These are phyloP conservation scores for Boeremia lycopersici DNA, from an alignment of 2,329 filamentous ascomycete genomes.

Conservation along the genomic window DNA sequence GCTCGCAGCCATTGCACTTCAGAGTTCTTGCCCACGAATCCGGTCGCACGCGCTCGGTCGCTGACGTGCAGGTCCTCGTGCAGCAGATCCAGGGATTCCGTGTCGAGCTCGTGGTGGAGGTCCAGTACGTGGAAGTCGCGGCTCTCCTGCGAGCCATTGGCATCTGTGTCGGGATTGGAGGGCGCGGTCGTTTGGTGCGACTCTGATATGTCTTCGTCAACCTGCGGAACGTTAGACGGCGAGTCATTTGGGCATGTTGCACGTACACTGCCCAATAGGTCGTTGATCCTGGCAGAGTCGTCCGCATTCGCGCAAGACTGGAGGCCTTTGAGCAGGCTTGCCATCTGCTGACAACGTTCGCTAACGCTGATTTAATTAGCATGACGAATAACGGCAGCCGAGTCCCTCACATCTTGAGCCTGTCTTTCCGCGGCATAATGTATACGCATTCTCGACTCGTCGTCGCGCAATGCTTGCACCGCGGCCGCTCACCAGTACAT, in stretches of 20 bases:
- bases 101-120: conserved; percentile 22
- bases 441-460: conserved; percentile 46
- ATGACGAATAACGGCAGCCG: neutral
- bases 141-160: conserved; percentile 19
- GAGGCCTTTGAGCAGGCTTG: conserved; percentile 27
- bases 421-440: conserved; percentile 47
- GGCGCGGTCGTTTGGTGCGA: conserved; percentile 16
- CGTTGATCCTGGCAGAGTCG: conserved; percentile 28
- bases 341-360: conserved; percentile 39
- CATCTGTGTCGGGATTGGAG: conserved; percentile 28
- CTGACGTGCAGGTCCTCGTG: conserved; percentile 38
- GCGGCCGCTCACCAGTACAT: conserved; percentile 47
- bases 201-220: conserved; percentile 37
- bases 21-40: conserved; percentile 40
- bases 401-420: conserved; percentile 42
- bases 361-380: conserved; percentile 35
- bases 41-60: conserved; percentile 35
- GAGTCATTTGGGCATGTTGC: neutral
- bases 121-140: conserved; percentile 13
- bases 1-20: conserved; percentile 42
- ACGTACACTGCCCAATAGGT: conserved; percentile 31
- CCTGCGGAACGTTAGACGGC: conserved; percentile 24
- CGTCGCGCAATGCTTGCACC: conserved; percentile 46
- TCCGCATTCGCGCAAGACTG: conserved; percentile 25
- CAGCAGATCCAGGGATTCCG: conserved; percentile 30